Base-by-base conservation (phyloP, 345 rosid genomes). In the Ceriops zippeliana region DNA sequence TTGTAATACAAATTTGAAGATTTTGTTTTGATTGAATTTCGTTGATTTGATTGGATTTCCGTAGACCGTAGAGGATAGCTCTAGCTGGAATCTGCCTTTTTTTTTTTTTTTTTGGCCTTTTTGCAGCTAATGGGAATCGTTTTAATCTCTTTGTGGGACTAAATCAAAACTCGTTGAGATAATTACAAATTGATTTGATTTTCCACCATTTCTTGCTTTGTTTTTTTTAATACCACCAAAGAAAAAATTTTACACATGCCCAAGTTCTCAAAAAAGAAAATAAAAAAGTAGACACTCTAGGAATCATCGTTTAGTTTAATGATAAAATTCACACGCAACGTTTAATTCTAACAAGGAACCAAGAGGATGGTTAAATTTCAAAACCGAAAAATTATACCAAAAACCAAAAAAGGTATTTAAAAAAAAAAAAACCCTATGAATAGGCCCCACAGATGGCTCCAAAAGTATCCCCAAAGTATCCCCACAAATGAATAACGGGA, bases 391-490 rank as follows among this genome's bases (percentile, higher is more conserved):
- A 38, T 42, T 42, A 42, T 5, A 42, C 47, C 42, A 24, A 24
- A 24, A 24, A 24, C 0, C 5, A 17, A 27, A 4, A 10, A 27
- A 0, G 26, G n/a, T n/a, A n/a, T n/a, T n/a, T 37, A 0, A 13
- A 11, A 35, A 59, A 10, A 62, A 66, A 80, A 24, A 63, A 42
- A 19, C 66, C 59, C n/a, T 11, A n/a, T 24, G 21, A 7, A 66
- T 73, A 78, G 80, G 76, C 34, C 73, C 64, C 54, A 72, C 10
- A 63, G 62, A 66, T 49, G 68, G 67, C 68, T 51, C 49, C 64
- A 66, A 70, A 68, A 68, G 70, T 63, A 78, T 69, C 82, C 73
- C 81, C 83, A 70, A 68, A 68, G 70, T 63, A 78, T 69, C 82
- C 73, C 81, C 83, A 77, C 78, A 80, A 70, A 70, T 77, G 73